Base-by-base conservation (phyloP, 225 moss, liverwort and hornwort genomes). In the Pseudisothecium myosuroides region DNA sequence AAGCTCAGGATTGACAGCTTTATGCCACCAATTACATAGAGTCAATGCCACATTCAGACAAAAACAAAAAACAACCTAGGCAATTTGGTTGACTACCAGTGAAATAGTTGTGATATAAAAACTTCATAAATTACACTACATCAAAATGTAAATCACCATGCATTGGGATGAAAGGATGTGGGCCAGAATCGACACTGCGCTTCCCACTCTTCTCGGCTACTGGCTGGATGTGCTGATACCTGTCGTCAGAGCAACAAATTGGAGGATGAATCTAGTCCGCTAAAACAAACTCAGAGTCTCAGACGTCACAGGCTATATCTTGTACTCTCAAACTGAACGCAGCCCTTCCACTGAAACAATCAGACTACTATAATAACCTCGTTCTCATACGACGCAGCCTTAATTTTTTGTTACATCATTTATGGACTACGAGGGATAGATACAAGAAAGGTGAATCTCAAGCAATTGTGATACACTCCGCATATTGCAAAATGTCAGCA, bases 141-240 rank as follows among this genome's bases (percentile, higher is more conserved):
- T n/a, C 69, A 65, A 58, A 41, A 62, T 86, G 71, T 59, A 67
- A 89, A 84, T 87, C 78, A 95, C 95, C 92, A 92, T 55, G 91
- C 95, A 91, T 95, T 97, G 31, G 98, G 97, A 93, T 98, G 97
- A 87, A 92, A 98, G 29, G 96, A 93, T 86, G 98, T 98, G 29
- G 97, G 98, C 98, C 98, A 98, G 26, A 93, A 81, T 77, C 87
- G 86, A 89, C 96, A 95, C 88, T 98, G 98, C 75, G 93, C 90
- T 91, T 97, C 94, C 97, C 96, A 98, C 91, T 97, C 98, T 79
- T 96, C 96, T 83, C 96, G 94, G 88, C 79, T 92, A 81, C 89
- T 92, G 39, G 98, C 96, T 90, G 97, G 94, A 88, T 93, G 85
- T 63, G 95, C 95, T 92, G 97, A 85, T 43, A 97, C 96, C 97